Evolutionary conservation across 164 flowering plant species (phyloP), one percentile per base, ranked within the genome.

Genomic region (Vitis labrusca): DNA sequence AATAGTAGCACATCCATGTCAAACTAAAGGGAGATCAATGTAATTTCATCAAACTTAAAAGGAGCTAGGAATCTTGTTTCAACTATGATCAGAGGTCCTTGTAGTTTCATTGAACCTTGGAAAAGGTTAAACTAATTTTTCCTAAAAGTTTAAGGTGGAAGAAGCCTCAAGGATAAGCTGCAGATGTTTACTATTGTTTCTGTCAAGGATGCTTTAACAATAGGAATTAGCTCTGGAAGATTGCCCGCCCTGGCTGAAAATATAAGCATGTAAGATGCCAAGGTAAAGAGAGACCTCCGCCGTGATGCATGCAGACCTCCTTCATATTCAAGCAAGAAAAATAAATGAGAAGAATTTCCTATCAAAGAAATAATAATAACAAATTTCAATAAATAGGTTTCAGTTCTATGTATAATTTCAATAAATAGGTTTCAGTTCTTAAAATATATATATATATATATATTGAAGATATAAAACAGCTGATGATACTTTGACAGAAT

Each of bases 181-280:
- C 47, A 50, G 67, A 76, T 14, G 71, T 67, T 52, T 62, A 91
- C 98, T 65, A 78, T 83, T 76, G 67, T 65, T 58, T 86, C 83
- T 63, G 86, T 83, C 73, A 93, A 80, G 17, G 84, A 73, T 78
- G 79, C 87, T 77, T 88, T 89, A 53, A 90, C 77, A 63, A 63
- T 17, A 67, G 88, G 86, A 77, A 89, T 80, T 50, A 93, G 80
- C 66, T 80, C 80, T 3, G 72, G 80, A 64, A 91, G 74, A 76
- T 81, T 80, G 74, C 83, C 79, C 44, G 86, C 95, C 83, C 82
- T 84, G 49, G 96, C 90, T 54, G 89, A 80, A 74, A 86, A 83
- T 56, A 91, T 82, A 63, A 93, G 92, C 97, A 93, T 91, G 66
- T 72, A 83, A 9, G 90, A 84, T 61, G 91, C 97, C 84, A 93